Evolutionary conservation across 2,329 filamentous ascomycete genomes (phyloP), one percentile per base, ranked within the genome.

Genomic region (Myriosclerotinia duriaeana): DNA sequence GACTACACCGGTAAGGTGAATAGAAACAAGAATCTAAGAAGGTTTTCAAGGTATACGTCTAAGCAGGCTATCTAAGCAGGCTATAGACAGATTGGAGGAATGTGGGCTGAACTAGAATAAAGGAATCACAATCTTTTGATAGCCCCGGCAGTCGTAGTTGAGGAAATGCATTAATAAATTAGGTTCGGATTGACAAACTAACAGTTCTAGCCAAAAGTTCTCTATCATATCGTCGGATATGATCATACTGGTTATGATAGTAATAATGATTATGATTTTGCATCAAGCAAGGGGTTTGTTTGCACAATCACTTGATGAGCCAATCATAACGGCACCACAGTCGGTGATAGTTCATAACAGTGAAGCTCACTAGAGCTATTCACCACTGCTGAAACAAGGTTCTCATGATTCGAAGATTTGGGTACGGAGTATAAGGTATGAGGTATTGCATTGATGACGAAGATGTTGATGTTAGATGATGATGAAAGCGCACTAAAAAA

Each of bases 21-120:
- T 34, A 36, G 9, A 9, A 30, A 7, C 17, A 20, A 15, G 20
- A 11, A 30, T 17, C 3, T 2, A 50, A 22, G 56, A 60, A 36
- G 46, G 30, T 42, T 20, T 6, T 14, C n/a, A 50, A 50, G 8
- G 3, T 2, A 50, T 30, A 44, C 52, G 34, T 36, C 5, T 58
- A 12, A 20, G 8, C 38, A 38, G 12, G 1, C 14, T 12, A 60
- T 34, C 5, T 58, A 12, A 20, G 8, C 38, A 38, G 12, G 1
- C 14, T 12, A 60, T 34, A 3, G 1, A 22, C 22, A 17, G 4
- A 36, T n/a, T 60, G 20, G 7, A 48, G 30, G 42, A 48, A 36
- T 48, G 55, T 60, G 30, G n/a, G 14, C n/a, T 38, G 14, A 50
- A 38, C 14, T 38, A 60, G 34, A 50, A 44, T 60, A 15, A 60